Evolutionary conservation across 2,329 filamentous ascomycete species (phyloP).

Genomic region (Cladophialophora carrionii): DNA sequence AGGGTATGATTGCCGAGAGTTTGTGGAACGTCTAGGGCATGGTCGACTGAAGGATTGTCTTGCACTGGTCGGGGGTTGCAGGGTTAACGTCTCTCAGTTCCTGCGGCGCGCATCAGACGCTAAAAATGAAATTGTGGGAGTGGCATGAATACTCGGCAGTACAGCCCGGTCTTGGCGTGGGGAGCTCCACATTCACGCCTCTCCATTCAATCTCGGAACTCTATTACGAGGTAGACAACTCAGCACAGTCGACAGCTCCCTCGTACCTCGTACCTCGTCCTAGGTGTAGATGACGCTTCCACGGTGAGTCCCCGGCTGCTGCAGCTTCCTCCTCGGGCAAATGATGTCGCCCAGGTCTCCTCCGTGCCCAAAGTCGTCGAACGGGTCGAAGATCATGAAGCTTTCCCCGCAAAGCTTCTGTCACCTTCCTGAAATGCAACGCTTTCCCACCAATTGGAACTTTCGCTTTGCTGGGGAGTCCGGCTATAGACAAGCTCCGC

Average conservation of each 20-base stretch:
- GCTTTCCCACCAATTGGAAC: slow-evolving; percentile 14
- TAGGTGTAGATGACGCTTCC: background rate
- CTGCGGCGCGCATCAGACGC: background rate
- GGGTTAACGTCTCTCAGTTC: background rate
- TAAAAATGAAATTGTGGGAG: background rate
- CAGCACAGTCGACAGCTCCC: background rate
- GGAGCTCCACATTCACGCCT: background rate
- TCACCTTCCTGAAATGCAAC: slow-evolving; percentile 14
- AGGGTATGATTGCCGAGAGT: background rate
- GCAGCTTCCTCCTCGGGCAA: slow-evolving; percentile 3
- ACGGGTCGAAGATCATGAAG: background rate
- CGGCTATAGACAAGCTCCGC: slow-evolving; percentile 7
- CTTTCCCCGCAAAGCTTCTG: slow-evolving; percentile 16
- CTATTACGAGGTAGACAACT: background rate
- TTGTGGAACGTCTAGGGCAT: slow-evolving; percentile 1
- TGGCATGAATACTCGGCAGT: background rate
- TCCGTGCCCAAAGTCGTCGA: slow-evolving; percentile 8
- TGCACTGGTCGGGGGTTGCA: background rate
- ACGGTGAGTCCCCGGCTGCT: background rate
- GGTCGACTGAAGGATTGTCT: background rate
- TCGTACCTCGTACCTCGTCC: background rate
- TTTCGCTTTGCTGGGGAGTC: slow-evolving; percentile 4
- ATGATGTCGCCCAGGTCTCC: slow-evolving; percentile 13
- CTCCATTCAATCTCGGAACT: background rate
- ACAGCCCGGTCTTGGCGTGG: background rate